Percentiles rank a stretch among this genome's conserved stretches.
phyloP scores from a whole-genome alignment of 1,284 basidiomycete genomes.

The Ceratobasidium theobromae region DNA sequence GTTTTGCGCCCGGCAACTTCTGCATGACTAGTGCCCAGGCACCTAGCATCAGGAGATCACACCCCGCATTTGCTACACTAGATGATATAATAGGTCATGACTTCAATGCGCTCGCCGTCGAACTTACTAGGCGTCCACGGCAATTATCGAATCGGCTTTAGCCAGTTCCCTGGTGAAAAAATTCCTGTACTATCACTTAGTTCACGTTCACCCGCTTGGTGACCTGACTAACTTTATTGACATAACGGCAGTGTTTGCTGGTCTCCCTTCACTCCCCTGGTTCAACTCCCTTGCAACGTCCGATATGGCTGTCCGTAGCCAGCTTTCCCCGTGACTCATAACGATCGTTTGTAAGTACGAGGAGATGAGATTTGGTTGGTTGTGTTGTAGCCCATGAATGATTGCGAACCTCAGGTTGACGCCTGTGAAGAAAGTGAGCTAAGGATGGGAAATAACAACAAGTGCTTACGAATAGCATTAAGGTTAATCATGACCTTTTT shows the following conservation, averaged over 20 bases:
- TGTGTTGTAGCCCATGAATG: constrained; percentile 72
- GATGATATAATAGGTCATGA: constrained; percentile 1
- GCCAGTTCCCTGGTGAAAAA: constrained; percentile 77
- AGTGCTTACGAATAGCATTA: constrained; percentile 66
- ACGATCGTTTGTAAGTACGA: constrained; percentile 81
- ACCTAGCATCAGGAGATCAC: constrained; percentile 69
- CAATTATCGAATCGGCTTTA: constrained; percentile 64
- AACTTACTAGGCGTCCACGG: constrained; percentile 80
- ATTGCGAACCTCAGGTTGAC: constrained; percentile 80
- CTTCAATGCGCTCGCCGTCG: not conserved
- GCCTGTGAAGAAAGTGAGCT: constrained; percentile 47
- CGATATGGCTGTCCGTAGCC: constrained; percentile 52
- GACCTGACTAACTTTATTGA: constrained; percentile 22
- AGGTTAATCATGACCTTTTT: constrained; percentile 64
- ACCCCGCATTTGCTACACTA: constrained; percentile 80
- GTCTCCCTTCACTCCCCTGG: constrained; percentile 57
- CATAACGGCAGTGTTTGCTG: constrained; percentile 58
- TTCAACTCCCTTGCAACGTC: constrained; percentile 18
- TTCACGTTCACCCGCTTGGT: not conserved
- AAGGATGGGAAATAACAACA: not conserved
- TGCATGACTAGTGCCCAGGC: constrained; percentile 60
- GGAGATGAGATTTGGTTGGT: constrained; percentile 74
- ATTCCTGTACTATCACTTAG: constrained; percentile 41
- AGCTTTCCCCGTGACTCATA: constrained; percentile 84
- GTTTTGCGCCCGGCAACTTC: constrained; percentile 54